Base-by-base conservation (phyloP, 129 eudicot species). In the Rutidosis leptorrhynchoides region DNA sequence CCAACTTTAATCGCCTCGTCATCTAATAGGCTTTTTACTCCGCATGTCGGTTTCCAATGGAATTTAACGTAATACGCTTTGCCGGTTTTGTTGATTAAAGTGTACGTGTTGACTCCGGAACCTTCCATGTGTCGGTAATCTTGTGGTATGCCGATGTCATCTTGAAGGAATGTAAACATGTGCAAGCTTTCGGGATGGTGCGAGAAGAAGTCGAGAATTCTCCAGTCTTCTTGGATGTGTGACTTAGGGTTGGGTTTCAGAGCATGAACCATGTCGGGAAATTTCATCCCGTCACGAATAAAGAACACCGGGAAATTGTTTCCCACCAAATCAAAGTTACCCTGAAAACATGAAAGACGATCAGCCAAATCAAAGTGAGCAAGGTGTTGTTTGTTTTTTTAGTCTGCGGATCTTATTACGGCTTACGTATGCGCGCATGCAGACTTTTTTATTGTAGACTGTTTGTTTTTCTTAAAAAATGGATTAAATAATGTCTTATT, bases 261-360 rank as follows among this genome's bases (percentile, higher is more conserved):
- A 9, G 96, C 85, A 53, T 89, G 96, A 54, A 89, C 87, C 93
- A 89, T 81, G 70, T 89, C 94, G 0, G 96, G 96, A 72, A 89
- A 89, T 57, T 85, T 85, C 96, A 89, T 89, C 43, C 93, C 93
- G 30, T 89, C 93, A 45, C 90, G 87, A 26, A 85, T 45, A 16
- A 89, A 89, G 57, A 89, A 89, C 46, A 89, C 94, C 0, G 96
- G 96, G 85, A 89, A 85, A 69, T 89, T 89, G 89, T 89, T 89
- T 48, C 96, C 96, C 64, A 89, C 96, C 77, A 89, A 43, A 77
- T 89, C 96, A 53, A 85, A 89, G 78, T 89, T 89, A 17, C 96
- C 96, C 94, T 88, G 70, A 33, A 60, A 54, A 35, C 53, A 68
- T 46, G 43, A 52, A 51, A 32, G 49, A 46, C 26, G 35, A 48